Evolutionary conservation across 805 yeast species (phyloP).

Genomic region (Schwanniomyces pseudopolymorphus): DNA sequence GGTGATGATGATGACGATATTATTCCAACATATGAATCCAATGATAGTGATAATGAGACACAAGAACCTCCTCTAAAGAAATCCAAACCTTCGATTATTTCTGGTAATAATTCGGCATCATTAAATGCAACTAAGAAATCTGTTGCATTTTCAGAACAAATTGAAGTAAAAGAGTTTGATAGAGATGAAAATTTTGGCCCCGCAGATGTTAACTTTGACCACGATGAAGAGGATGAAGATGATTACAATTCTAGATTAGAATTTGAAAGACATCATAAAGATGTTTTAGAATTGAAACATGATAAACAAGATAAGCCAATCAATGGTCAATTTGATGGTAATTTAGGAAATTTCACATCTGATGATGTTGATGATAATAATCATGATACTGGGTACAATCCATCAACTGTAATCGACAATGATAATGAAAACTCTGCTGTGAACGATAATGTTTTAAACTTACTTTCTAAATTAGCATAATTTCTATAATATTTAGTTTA

Average conservation of each 20-base stretch:
- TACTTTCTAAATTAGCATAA: slow-evolving; percentile 29
- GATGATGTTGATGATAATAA: slow-evolving; percentile 12
- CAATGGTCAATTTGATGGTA: not conserved
- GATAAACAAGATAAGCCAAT: slow-evolving; percentile 8
- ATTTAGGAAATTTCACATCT: not conserved
- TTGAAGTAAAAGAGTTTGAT: slow-evolving; percentile 41
- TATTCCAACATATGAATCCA: slow-evolving; percentile 22
- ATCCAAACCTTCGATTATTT: slow-evolving; percentile 15
- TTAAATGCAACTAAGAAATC: slow-evolving; percentile 24
- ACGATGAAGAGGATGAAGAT: slow-evolving; percentile 13
- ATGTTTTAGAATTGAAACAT: slow-evolving; percentile 30
- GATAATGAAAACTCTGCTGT: slow-evolving; percentile 5
- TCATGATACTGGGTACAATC: slow-evolving; percentile 19
- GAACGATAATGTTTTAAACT: slow-evolving; percentile 26
- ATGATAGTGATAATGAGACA: slow-evolving; percentile 16
- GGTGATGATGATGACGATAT: slow-evolving; percentile 23
- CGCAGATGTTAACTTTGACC: not conserved
- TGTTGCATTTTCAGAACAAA: slow-evolving; percentile 43
- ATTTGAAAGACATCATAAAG: slow-evolving; percentile 28
- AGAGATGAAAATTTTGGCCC: slow-evolving; percentile 32
- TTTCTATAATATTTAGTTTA: not conserved
- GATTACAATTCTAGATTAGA: slow-evolving; percentile 15
- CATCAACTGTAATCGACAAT: slow-evolving; percentile 13
- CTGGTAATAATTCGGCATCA: slow-evolving; percentile 14
- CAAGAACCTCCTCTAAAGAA: slow-evolving; percentile 13